A percentile compares a stretch with the other conserved stretches of the same genome.
Conservation (phyloP, 176 grass and related monocot species). For the maize (Zea mays) region DNA sequence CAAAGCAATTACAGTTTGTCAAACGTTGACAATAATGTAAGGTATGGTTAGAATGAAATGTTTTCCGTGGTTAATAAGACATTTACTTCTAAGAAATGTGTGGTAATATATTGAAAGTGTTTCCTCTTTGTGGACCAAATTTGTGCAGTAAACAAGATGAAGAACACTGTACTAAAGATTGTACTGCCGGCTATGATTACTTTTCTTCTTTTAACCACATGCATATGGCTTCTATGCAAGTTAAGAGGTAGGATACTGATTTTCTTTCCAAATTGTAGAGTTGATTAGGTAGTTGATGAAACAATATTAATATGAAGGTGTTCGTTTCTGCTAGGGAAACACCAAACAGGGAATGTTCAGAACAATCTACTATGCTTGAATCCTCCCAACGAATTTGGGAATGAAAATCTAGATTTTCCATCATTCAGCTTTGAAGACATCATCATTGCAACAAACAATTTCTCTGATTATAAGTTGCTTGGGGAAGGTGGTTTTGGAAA, state of each 20-base stretch:
- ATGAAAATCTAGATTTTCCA: conserved; percentile 18
- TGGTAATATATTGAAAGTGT: not conserved
- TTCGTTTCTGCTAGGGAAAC: conserved; percentile 15
- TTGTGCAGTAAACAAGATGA: conserved; percentile 27
- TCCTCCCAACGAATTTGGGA: not conserved
- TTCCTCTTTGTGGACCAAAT: conserved; percentile 18
- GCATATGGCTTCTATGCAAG: conserved; percentile 26
- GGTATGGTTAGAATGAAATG: no score
- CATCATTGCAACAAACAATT: conserved; percentile 45
- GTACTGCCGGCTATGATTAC: conserved; percentile 14
- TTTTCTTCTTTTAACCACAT: conserved; percentile 18
- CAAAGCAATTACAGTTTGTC: no score
- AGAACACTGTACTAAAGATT: conserved; percentile 24
- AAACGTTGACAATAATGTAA: no score
- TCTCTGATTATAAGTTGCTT: conserved; percentile 45
- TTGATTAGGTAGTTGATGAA: not conserved
- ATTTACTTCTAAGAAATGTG: not conserved
- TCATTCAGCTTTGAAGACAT: conserved; percentile 41
- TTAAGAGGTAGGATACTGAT: conserved; percentile 32
- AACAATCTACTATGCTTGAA: not conserved
- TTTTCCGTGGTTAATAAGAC: no score
- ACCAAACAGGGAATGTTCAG: conserved; percentile 13
- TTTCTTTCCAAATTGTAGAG: not conserved
- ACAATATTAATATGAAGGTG: not conserved
- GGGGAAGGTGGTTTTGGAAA: conserved; percentile 58